A percentile compares a stretch with the other conserved stretches of the same genome.
Conservation (phyloP, 306 rosid genomes). For the Macrotyloma uniflorum region DNA sequence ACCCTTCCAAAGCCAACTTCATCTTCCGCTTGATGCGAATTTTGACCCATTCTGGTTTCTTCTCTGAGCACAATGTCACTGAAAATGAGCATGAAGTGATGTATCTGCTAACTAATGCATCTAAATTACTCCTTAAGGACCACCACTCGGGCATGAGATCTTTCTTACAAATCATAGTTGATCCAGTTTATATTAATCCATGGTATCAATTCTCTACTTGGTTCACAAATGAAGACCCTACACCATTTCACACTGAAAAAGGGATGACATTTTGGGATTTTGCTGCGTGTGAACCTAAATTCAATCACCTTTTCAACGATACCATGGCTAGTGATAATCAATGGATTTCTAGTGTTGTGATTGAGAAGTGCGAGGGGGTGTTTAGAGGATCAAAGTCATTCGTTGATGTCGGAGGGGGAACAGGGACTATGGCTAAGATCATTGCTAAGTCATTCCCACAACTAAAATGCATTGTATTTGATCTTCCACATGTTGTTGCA, state of each 20-base stretch:
- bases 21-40: background rate
- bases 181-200: constrained; percentile 33
- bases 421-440: constrained; percentile 43
- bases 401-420: constrained; percentile 58
- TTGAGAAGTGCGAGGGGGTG: constrained; percentile 27
- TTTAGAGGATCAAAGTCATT: constrained; percentile 45
- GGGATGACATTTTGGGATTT: constrained; percentile 41
- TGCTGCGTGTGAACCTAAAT: background rate
- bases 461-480: constrained; percentile 40
- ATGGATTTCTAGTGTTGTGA: background rate
- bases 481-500: constrained; percentile 39
- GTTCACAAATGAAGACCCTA: constrained; percentile 25
- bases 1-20: background rate
- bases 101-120: background rate
- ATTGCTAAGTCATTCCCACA: constrained; percentile 43
- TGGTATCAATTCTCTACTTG: constrained; percentile 33
- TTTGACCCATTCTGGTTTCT: constrained; percentile 8
- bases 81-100: background rate
- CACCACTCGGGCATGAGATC: constrained; percentile 4
- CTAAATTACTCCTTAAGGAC: background rate
- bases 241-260: constrained; percentile 25
- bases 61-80: background rate
- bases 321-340: constrained; percentile 45
- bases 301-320: constrained; percentile 21
- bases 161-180: constrained; percentile 9